Percentiles rank a stretch among this genome's conserved stretches.
Evolutionary conservation across 306 rosid species (phyloP).

Genomic region (Dryas alaskensis): DNA sequence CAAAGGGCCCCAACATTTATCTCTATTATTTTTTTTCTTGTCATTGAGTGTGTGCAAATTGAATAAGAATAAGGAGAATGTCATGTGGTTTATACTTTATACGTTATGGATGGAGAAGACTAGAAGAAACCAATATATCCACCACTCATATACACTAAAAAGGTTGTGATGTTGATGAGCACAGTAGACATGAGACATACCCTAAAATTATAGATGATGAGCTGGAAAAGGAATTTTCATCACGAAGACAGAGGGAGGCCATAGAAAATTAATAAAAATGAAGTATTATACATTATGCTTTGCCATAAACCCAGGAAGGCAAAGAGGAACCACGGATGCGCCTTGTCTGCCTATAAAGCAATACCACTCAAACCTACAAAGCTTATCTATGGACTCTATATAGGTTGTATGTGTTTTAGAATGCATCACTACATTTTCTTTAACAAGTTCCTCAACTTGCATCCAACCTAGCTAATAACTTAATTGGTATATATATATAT

Average conservation of each 20-base stretch:
- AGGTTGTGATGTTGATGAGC: constrained; percentile 52
- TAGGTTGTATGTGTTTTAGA: not conserved
- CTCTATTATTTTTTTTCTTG: too few species aligned
- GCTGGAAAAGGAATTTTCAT: not conserved
- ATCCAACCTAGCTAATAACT: not conserved
- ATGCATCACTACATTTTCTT: constrained; percentile 15
- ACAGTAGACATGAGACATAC: not conserved
- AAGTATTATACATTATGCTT: constrained; percentile 8
- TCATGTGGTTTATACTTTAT: constrained; percentile 10
- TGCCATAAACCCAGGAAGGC: constrained; percentile 51
- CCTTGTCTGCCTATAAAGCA: constrained; percentile 72
- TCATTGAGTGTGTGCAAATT: too few species aligned
- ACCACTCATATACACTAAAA: constrained; percentile 33
- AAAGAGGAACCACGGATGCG: constrained; percentile 42
- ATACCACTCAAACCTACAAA: constrained; percentile 43
- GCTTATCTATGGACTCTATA: constrained; percentile 35
- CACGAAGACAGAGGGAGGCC: constrained; percentile 1
- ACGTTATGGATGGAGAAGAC: constrained; percentile 3
- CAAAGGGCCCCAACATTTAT: too few species aligned
- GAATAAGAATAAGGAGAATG: not conserved
- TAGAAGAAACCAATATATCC: constrained; percentile 12
- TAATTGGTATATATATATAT: not conserved
- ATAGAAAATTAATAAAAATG: constrained; percentile 19
- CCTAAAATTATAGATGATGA: not conserved
- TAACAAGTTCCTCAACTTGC: constrained; percentile 8